Conservation (phyloP, 352 stramenopile genomes). For the Globisporangium cederbergense region DNA sequence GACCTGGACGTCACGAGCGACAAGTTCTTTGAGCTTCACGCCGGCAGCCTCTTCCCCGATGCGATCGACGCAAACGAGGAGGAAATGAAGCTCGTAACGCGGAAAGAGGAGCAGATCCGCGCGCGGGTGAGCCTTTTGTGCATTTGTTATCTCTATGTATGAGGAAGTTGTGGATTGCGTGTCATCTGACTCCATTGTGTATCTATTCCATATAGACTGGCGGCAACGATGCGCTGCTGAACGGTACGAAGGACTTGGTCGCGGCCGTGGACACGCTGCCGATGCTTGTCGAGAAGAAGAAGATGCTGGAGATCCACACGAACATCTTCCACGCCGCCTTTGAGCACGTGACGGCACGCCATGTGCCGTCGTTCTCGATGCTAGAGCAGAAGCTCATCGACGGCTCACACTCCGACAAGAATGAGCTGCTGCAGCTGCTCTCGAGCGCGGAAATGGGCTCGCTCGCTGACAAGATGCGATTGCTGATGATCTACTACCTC, state of each 20-base stretch:
- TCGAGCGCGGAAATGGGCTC: constrained; percentile 60
- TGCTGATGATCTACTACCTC: constrained; percentile 89
- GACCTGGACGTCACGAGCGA: constrained; percentile 80
- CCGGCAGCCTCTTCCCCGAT: constrained; percentile 71
- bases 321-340: constrained; percentile 88
- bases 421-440: constrained; percentile 69
- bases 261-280: constrained; percentile 82
- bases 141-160: neutral
- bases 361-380: constrained; percentile 83
- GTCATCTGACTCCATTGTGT: neutral
- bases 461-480: constrained; percentile 73
- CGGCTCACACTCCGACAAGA: constrained; percentile 62
- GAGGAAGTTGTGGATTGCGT: neutral
- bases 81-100: constrained; percentile 86
- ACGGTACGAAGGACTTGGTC: constrained; percentile 80
- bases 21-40: constrained; percentile 81
- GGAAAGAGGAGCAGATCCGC: constrained; percentile 83
- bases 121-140: constrained; percentile 25
- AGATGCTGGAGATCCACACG: constrained; percentile 86
- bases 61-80: constrained; percentile 87
- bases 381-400: constrained; percentile 87
- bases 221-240: constrained; percentile 56
- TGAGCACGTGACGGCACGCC: constrained; percentile 68
- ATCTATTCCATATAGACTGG: constrained; percentile 35
- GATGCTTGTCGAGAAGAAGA: constrained; percentile 84